Evolutionary conservation across 2,329 filamentous ascomycete species (phyloP).

Genomic region (Immersiporthe knoxdaviesiana): DNA sequence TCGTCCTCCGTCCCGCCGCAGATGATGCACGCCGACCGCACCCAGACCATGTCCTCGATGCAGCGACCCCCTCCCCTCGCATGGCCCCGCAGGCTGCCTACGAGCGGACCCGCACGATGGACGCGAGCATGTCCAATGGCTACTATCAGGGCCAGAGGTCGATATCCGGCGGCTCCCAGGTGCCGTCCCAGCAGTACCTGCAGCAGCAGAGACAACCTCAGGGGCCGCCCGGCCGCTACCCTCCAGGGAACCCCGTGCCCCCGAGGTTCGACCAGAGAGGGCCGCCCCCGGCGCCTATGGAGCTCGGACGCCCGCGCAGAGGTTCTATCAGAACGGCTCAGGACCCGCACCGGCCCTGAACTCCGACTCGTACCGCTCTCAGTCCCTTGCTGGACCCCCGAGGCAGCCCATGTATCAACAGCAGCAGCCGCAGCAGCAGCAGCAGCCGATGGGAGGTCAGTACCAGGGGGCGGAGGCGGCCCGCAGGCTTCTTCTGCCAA

Average conservation of each 20-base stretch:
- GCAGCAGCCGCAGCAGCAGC: conserved; percentile 32
- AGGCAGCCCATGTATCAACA: conserved; percentile 74
- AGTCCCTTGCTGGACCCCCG: conserved; percentile 80
- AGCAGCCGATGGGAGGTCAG: conserved; percentile 41
- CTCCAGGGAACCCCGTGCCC: conserved; percentile 52
- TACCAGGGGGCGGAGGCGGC: conserved; percentile 54
- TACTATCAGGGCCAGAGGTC: conserved; percentile 60
- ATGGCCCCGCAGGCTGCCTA: conserved; percentile 45
- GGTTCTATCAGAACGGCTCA: conserved; percentile 62
- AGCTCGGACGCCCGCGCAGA: conserved; percentile 54
- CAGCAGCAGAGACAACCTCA: conserved; percentile 49
- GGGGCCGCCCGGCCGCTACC: conserved; percentile 45
- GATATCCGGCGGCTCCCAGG: conserved; percentile 52
- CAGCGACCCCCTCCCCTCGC: conserved; percentile 67
- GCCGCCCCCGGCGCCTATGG: conserved; percentile 50
- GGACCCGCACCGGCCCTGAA: conserved; percentile 73
- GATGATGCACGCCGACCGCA: conserved; percentile 65
- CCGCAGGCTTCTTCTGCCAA: conserved; percentile 68
- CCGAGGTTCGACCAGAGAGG: conserved; percentile 68
- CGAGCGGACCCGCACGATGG: conserved; percentile 48
- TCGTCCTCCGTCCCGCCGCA: conserved; percentile 64
- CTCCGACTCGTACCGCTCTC: conserved; percentile 85
- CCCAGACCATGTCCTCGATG: conserved; percentile 78
- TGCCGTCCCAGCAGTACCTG: conserved; percentile 51
- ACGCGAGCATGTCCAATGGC: conserved; percentile 50